Evolutionary conservation across 305 asterid species (phyloP).

Genomic region (Nicotiana rustica): DNA sequence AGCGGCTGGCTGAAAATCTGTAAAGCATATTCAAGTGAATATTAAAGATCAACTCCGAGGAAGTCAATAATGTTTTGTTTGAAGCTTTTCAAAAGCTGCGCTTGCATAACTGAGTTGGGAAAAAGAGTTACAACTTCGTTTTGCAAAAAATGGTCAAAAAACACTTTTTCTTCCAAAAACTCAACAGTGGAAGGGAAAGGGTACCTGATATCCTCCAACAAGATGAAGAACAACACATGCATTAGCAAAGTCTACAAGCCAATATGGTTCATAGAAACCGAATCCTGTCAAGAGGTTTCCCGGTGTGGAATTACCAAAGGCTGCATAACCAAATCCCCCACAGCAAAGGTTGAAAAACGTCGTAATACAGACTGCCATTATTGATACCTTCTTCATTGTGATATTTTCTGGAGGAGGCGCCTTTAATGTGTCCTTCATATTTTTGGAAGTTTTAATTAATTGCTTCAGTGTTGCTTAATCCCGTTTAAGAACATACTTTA

Average conservation of each 20-base stretch:
- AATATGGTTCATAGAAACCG: constrained; percentile 81
- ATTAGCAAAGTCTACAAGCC: constrained; percentile 87
- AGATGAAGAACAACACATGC: constrained; percentile 81
- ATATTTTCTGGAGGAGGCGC: constrained; percentile 64
- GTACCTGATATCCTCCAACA: constrained; percentile 89
- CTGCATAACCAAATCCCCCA: constrained; percentile 91
- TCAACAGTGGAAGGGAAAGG: neutral
- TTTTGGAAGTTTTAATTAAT: neutral
- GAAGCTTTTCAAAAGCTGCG: too few relatives aligned
- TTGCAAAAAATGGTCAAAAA: too few relatives aligned
- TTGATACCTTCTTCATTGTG: constrained; percentile 79
- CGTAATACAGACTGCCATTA: constrained; percentile 52
- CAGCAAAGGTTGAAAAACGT: constrained; percentile 73
- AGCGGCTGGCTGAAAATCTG: constrained; percentile 76
- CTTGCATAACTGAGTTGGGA: too few relatives aligned
- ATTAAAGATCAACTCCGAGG: neutral
- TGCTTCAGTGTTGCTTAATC: neutral
- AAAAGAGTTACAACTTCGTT: too few relatives aligned
- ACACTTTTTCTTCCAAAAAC: too few relatives aligned
- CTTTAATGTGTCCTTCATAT: constrained; percentile 68
- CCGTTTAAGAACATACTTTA: neutral
- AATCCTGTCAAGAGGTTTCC: constrained; percentile 87
- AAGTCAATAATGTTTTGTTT: neutral
- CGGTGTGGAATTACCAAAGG: constrained; percentile 83
- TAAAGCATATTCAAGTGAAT: constrained; percentile 29